phyloP scores from a whole-genome alignment of 164 flowering plant species.

The Malania oleifera region DNA sequence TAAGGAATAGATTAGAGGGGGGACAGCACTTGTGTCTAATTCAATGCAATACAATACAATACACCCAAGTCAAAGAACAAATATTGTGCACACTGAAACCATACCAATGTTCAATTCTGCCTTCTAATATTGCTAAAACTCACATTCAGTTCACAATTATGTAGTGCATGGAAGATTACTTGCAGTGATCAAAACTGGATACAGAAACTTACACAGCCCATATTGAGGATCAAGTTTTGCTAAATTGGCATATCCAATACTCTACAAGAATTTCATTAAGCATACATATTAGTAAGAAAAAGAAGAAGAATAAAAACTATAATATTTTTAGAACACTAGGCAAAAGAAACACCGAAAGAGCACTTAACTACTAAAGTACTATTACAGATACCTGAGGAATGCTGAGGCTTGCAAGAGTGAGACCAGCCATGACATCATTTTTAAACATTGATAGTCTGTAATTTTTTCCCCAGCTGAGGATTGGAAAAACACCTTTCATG shows the following conservation, averaged over 20 bases:
- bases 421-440: constrained; percentile 30
- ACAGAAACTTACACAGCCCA: constrained; percentile 78
- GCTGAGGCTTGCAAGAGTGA: constrained; percentile 40
- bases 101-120: no score
- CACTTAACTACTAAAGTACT: no score
- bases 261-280: constrained; percentile 36
- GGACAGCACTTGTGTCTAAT: constrained; percentile 77
- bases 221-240: constrained; percentile 87
- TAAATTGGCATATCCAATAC: constrained; percentile 83
- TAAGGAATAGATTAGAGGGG: constrained; percentile 70
- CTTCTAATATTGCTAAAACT: no score
- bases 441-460: constrained; percentile 20
- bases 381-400: constrained; percentile 32
- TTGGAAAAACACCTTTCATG: constrained; percentile 16
- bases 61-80: background rate
- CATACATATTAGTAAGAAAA: background rate
- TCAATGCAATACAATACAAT: background rate
- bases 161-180: no score
- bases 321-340: no score
- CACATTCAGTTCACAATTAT: no score
- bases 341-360: no score
- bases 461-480: constrained; percentile 19
- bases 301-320: background rate
- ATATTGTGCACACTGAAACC: no score
- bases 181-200: background rate